Evolutionary conservation across 805 yeast genomes (phyloP).

Genomic region (Saccharomycopsis sp.): DNA sequence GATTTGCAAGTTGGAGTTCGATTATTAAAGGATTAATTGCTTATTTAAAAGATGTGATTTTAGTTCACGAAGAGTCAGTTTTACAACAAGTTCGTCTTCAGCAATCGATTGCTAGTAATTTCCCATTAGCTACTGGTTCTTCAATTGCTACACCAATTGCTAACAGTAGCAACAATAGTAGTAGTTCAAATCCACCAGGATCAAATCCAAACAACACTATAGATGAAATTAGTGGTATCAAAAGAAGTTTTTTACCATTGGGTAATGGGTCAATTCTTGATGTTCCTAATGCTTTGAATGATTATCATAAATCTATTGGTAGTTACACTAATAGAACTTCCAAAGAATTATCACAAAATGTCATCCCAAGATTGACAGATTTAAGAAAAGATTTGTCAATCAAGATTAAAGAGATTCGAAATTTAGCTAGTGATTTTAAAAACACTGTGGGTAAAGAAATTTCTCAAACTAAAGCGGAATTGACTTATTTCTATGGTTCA

Average conservation of each 20-base stretch:
- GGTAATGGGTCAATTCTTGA: slow-evolving; percentile 57
- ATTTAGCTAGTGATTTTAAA: slow-evolving; percentile 77
- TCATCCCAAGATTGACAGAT: slow-evolving; percentile 44
- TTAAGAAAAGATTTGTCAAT: slow-evolving; percentile 68
- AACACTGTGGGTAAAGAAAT: slow-evolving; percentile 67
- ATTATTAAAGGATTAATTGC: slow-evolving; percentile 67
- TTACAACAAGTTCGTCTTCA: slow-evolving; percentile 77
- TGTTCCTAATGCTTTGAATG: slow-evolving; percentile 44
- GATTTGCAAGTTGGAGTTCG: slow-evolving; percentile 83
- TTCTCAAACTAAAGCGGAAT: slow-evolving; percentile 51
- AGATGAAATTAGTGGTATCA: slow-evolving; percentile 31
- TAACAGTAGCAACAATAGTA: slow-evolving; percentile 11
- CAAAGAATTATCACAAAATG: slow-evolving; percentile 52
- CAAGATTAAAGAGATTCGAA: slow-evolving; percentile 81
- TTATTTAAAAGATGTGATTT: slow-evolving; percentile 72
- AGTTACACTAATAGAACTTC: slow-evolving; percentile 49
- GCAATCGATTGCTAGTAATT: slow-evolving; percentile 54
- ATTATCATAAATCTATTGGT: slow-evolving; percentile 54
- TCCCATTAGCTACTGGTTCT: slow-evolving; percentile 30
- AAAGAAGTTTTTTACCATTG: slow-evolving; percentile 45
- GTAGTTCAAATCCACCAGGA: slow-evolving; percentile 17
- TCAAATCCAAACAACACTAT: slow-evolving; percentile 23
- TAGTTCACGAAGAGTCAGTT: slow-evolving; percentile 82
- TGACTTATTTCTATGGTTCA: slow-evolving; percentile 50
- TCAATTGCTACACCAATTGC: slow-evolving; percentile 1